A percentile compares a stretch with the other conserved stretches of the same genome.
These are phyloP conservation scores for Cardamine resedifolia DNA, from an alignment of 345 rosid genomes.

Conservation along the genomic window DNA sequence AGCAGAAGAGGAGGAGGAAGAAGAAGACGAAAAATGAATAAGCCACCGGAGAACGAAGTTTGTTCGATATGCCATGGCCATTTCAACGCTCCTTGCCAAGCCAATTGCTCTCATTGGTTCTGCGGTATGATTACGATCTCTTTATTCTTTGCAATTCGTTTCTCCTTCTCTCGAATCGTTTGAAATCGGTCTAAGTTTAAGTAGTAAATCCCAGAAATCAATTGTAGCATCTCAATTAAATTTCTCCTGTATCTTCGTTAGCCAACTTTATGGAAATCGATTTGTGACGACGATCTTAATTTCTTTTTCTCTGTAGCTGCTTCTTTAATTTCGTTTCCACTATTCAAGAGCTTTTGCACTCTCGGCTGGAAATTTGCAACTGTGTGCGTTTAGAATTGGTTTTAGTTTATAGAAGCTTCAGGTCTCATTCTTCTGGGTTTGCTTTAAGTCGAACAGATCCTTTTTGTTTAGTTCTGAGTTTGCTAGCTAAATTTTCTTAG, in stretches of 20 bases:
- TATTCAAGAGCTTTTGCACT: not conserved
- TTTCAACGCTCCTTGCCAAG: constrained; percentile 80
- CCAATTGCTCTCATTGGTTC: constrained; percentile 98
- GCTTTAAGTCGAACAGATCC: not conserved
- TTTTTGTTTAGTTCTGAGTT: not conserved
- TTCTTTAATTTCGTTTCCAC: not conserved
- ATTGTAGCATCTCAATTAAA: not conserved
- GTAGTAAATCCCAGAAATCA: not conserved
- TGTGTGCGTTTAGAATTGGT: not conserved
- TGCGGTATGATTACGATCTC: too few relatives aligned
- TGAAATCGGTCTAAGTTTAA: not conserved
- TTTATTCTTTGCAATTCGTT: too few relatives aligned
- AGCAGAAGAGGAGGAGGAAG: not conserved
- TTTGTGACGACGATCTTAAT: not conserved
- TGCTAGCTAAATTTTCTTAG: not conserved
- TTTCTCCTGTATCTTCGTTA: not conserved
- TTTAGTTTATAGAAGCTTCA: not conserved
- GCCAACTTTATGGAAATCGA: not conserved
- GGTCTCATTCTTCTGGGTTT: not conserved
- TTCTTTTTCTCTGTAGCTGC: not conserved
- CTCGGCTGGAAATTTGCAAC: not conserved
- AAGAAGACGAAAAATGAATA: too few relatives aligned
- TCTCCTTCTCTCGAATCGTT: not conserved
- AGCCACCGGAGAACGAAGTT: constrained; percentile 43
- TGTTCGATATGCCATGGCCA: constrained; percentile 79